Conservation (phyloP, 2,329 filamentous ascomycete genomes). For the Microcyclospora tardicrescens region DNA sequence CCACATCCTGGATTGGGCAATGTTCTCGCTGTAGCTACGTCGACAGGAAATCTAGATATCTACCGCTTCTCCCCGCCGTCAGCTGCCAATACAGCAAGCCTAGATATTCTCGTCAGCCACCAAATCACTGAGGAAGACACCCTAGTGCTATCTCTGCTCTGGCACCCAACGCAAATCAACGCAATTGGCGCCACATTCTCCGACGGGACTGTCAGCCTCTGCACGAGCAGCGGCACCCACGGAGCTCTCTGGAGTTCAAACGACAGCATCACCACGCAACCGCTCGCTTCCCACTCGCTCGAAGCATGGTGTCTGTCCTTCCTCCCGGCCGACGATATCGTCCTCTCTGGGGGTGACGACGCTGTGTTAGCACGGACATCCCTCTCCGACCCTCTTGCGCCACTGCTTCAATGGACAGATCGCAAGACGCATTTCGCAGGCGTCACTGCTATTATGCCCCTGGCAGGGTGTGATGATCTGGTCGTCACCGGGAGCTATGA, state of each 20-base stretch:
- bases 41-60: constrained; percentile 56
- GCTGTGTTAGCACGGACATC: constrained; percentile 39
- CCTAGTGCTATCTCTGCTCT: constrained; percentile 60
- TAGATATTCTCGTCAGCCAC: background rate
- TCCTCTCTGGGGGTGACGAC: constrained; percentile 68
- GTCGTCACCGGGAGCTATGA: constrained; percentile 87
- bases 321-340: constrained; percentile 24
- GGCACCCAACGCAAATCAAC: constrained; percentile 47
- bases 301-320: constrained; percentile 67
- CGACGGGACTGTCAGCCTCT: constrained; percentile 43
- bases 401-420: constrained; percentile 26
- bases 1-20: constrained; percentile 19
- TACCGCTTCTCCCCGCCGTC: constrained; percentile 31
- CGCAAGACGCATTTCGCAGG: constrained; percentile 61
- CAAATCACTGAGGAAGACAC: constrained; percentile 19
- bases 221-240: constrained; percentile 16
- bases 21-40: constrained; percentile 63
- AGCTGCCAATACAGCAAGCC: background rate
- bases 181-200: constrained; percentile 61
- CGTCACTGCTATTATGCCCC: constrained; percentile 72
- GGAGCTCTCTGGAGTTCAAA: constrained; percentile 27
- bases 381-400: constrained; percentile 1
- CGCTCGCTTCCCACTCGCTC: constrained; percentile 34
- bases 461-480: constrained; percentile 40
- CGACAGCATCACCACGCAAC: constrained; percentile 6